Evolutionary conservation across 2,329 filamentous ascomycete species (phyloP).

Genomic region (Diaporthe caulivora): DNA sequence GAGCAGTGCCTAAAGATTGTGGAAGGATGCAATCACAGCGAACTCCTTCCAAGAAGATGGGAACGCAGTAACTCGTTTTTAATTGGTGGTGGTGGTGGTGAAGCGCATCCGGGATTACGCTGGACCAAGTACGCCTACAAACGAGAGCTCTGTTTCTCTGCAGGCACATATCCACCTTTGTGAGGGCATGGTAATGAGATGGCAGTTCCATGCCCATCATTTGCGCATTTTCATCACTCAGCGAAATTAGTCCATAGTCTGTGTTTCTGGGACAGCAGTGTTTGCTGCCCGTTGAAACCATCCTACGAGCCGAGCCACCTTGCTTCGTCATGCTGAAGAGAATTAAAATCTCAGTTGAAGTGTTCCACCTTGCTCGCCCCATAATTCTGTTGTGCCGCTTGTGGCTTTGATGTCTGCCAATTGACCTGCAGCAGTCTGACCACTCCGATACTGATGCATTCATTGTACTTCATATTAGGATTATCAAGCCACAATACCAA

Average conservation of each 20-base stretch:
- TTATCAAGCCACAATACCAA: constrained; percentile 11
- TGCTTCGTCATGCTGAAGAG: background rate
- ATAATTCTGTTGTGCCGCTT: background rate
- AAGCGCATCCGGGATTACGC: no score
- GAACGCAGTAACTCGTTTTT: background rate
- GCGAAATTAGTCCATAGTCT: background rate
- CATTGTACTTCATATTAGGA: background rate
- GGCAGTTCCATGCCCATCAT: no score
- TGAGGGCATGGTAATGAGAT: no score
- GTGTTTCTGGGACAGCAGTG: no score
- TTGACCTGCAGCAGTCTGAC: background rate
- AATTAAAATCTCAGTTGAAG: background rate
- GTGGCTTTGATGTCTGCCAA: background rate
- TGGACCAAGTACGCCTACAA: no score
- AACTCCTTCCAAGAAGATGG: background rate
- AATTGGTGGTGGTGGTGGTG: no score
- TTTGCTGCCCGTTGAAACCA: background rate
- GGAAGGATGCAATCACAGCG: background rate
- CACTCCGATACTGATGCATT: no score
- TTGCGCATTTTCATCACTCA: no score
- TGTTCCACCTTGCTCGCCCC: no score
- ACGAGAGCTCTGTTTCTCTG: no score
- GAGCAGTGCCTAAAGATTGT: background rate
- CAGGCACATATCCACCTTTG: no score
- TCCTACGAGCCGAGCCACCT: background rate